These are phyloP conservation scores for Candida manassasensis DNA, from an alignment of 805 yeast genomes.

Conservation along the genomic window DNA sequence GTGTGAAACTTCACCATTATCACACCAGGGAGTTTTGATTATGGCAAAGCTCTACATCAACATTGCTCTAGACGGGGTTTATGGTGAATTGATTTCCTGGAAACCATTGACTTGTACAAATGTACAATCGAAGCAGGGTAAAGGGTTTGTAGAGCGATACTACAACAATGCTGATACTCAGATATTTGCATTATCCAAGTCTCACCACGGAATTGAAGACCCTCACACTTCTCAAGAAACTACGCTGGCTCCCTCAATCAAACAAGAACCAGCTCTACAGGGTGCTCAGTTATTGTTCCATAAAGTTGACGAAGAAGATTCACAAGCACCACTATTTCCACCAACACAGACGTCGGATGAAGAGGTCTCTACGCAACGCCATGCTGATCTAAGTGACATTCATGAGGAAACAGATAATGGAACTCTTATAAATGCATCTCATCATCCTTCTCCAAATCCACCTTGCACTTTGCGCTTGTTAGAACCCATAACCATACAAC, in stretches of 20 bases:
- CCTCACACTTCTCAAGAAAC: background rate
- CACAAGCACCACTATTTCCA: conserved; percentile 3
- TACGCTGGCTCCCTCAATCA: background rate
- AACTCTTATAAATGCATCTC: too few species aligned
- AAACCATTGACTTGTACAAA: background rate
- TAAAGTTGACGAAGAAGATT: conserved; percentile 2
- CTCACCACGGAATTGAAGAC: background rate
- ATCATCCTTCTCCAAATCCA: too few species aligned
- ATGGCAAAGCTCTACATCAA: background rate
- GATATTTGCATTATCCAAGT: background rate
- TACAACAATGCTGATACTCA: background rate
- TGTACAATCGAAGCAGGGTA: background rate
- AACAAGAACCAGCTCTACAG: background rate
- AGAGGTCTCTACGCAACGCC: too few species aligned
- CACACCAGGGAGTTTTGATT: background rate
- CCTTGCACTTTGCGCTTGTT: too few species aligned
- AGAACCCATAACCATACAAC: too few species aligned
- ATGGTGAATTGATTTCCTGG: conserved; percentile 1
- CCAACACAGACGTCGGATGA: conserved; percentile 3
- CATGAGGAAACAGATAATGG: too few species aligned
- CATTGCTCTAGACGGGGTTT: conserved; percentile 4
- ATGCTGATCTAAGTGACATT: too few species aligned
- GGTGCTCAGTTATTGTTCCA: conserved; percentile 2
- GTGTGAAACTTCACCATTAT: background rate
- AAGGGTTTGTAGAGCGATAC: background rate